Conservation (phyloP, 108 stramenopile genomes). For the Aurantiochytrium sp. region DNA sequence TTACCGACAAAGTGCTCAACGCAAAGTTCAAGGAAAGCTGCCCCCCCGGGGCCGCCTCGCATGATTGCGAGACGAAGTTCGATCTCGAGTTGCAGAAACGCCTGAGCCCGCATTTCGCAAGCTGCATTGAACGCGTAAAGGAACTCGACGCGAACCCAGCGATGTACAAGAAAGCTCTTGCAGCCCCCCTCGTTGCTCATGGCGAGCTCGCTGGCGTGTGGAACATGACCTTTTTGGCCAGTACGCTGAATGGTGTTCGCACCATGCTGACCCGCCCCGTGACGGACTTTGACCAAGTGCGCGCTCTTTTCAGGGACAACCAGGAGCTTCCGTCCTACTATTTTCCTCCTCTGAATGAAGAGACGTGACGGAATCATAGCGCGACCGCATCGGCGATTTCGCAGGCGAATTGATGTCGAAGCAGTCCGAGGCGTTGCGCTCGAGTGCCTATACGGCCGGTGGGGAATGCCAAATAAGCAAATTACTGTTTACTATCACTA, state of each 20-base stretch:
- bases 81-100: not conserved
- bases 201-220: not conserved
- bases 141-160: not conserved
- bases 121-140: not conserved
- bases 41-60: not conserved
- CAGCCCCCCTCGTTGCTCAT: not conserved
- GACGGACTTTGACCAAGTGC: not conserved
- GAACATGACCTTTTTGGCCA: not conserved
- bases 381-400: too few species aligned
- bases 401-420: too few species aligned
- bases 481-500: too few species aligned
- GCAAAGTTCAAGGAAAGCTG: not conserved
- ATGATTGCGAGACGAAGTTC: not conserved
- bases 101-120: not conserved
- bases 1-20: not conserved
- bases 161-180: not conserved
- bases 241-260: not conserved
- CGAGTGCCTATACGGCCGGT: too few species aligned
- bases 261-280: not conserved
- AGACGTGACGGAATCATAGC: too few species aligned
- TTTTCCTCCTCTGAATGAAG: too few species aligned
- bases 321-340: not conserved
- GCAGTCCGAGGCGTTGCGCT: too few species aligned
- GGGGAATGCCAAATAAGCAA: too few species aligned
- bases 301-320: not conserved